A percentile compares a stretch with the other conserved stretches of the same genome.
phyloP scores from a whole-genome alignment of 139 green algal species.

The Chlorella sp. region DNA sequence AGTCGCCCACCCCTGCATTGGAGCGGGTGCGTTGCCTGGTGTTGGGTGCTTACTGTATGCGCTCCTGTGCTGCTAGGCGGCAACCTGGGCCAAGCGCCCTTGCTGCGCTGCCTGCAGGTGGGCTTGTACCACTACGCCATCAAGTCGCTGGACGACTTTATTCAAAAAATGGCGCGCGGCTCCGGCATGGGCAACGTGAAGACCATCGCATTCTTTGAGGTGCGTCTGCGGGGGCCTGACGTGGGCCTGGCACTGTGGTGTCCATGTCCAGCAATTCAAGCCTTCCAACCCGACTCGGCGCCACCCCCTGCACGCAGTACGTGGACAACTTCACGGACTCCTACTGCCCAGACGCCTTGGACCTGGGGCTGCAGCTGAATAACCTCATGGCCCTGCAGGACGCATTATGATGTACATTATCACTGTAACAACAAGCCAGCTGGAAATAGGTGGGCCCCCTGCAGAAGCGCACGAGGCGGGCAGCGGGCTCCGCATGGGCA shows the following conservation, averaged over 20 bases:
- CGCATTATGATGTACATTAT: neutral
- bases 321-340: constrained; percentile 33
- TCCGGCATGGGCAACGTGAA: constrained; percentile 47
- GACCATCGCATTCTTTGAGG: constrained; percentile 22
- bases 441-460: no score
- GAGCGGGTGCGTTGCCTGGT: constrained; percentile 20
- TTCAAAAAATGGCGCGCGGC: constrained; percentile 53
- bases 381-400: constrained; percentile 14
- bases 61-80: no score
- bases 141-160: constrained; percentile 54
- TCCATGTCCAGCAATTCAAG: no score
- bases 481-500: no score
- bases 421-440: neutral
- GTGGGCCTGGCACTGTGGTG: no score
- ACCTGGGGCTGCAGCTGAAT: constrained; percentile 31
- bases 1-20: neutral
- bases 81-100: no score
- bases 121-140: constrained; percentile 57
- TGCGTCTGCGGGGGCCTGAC: no score
- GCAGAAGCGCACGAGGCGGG: no score
- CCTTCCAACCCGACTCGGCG: no score
- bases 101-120: neutral
- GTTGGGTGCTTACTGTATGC: no score
- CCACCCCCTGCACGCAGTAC: no score
- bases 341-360: constrained; percentile 22